phyloP scores from a whole-genome alignment of 768 basidiomycete species.

The Dacryopinax primogenitus region DNA sequence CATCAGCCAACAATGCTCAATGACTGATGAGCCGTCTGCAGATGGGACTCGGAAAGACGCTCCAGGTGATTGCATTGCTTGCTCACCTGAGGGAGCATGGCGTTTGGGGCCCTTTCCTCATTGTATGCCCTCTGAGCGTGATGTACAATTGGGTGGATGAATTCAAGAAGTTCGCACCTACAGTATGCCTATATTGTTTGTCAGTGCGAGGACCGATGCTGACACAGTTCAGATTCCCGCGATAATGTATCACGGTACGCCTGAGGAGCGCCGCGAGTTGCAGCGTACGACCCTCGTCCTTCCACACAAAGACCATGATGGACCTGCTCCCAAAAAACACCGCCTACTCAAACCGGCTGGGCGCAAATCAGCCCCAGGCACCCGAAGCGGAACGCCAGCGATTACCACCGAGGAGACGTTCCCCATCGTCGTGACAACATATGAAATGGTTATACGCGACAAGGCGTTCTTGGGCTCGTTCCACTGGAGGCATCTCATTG shows the following conservation, averaged over 20 bases:
- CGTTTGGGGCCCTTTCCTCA: constrained; percentile 60
- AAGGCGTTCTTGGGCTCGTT: constrained; percentile 50
- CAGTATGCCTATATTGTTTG: constrained; percentile 33
- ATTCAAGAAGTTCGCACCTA: constrained; percentile 70
- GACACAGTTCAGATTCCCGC: constrained; percentile 58
- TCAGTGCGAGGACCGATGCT: constrained; percentile 11
- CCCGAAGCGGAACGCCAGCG: neutral
- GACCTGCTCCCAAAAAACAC: constrained; percentile 18
- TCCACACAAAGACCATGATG: constrained; percentile 20
- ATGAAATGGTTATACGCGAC: constrained; percentile 85
- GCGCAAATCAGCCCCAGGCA: constrained; percentile 7
- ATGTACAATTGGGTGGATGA: constrained; percentile 84
- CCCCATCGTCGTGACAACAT: constrained; percentile 55
- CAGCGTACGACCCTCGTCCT: constrained; percentile 47
- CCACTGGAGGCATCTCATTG: constrained; percentile 84
- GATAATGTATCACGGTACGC: constrained; percentile 81
- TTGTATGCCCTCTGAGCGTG: constrained; percentile 89
- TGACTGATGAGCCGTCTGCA: constrained; percentile 6
- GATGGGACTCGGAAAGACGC: constrained; percentile 42
- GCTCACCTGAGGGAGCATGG: constrained; percentile 73
- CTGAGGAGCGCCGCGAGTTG: constrained; percentile 65
- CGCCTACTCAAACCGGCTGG: constrained; percentile 8
- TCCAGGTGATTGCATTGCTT: constrained; percentile 89
- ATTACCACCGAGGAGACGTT: constrained; percentile 14
- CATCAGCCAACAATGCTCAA: neutral